phyloP scores from a whole-genome alignment of 73 alveolate genomes.

The Paramecium octaurelia region DNA sequence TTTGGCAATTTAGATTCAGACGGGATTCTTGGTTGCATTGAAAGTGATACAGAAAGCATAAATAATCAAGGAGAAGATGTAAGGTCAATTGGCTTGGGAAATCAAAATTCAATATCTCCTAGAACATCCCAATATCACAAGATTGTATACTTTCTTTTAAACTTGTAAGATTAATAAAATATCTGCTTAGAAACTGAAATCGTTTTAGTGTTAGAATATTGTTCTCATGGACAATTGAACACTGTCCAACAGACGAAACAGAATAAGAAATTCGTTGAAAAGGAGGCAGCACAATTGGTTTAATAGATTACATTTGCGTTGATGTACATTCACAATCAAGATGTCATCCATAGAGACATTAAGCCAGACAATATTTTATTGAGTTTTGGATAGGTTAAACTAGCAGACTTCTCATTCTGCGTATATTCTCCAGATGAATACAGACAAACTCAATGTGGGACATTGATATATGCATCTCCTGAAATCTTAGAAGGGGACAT shows the following conservation, averaged over 20 bases:
- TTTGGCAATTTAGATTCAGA: neutral
- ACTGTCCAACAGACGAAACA: neutral
- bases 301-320: neutral
- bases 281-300: slow-evolving; percentile 17
- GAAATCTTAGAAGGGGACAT: slow-evolving; percentile 85
- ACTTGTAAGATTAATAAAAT: neutral
- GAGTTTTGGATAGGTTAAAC: neutral
- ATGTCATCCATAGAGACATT: slow-evolving; percentile 48
- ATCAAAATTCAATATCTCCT: neutral
- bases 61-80: neutral
- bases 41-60: slow-evolving; percentile 35
- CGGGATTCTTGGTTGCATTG: slow-evolving; percentile 39
- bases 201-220: slow-evolving; percentile 10
- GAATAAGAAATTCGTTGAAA: neutral
- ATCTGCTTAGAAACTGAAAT: neutral
- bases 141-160: neutral
- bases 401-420: slow-evolving; percentile 22
- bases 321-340: slow-evolving; percentile 7
- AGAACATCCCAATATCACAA: slow-evolving; percentile 19
- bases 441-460: slow-evolving; percentile 95
- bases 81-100: slow-evolving; percentile 5
- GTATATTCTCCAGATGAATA: slow-evolving; percentile 58
- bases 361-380: slow-evolving; percentile 51
- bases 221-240: slow-evolving; percentile 13
- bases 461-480: slow-evolving; percentile 97